Conservation (phyloP, 768 basidiomycete genomes). For the Suillus tomentosus region DNA sequence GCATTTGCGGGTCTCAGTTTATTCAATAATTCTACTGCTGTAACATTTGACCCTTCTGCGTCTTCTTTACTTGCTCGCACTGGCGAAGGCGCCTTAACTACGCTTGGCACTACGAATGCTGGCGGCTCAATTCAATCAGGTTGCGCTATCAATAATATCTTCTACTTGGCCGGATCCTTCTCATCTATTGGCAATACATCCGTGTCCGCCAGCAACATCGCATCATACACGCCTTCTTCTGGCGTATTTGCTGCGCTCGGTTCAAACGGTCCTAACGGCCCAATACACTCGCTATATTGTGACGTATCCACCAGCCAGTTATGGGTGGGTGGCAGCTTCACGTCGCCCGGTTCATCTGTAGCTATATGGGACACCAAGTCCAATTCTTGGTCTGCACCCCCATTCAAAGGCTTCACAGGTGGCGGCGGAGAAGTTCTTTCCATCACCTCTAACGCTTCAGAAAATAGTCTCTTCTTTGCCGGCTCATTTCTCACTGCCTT, state of each 20-base stretch:
- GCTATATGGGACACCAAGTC: slow-evolving; percentile 70
- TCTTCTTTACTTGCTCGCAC: slow-evolving; percentile 72
- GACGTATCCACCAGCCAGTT: slow-evolving; percentile 64
- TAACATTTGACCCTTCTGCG: slow-evolving; percentile 68
- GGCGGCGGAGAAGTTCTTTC: slow-evolving; percentile 67
- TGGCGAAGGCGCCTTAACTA: slow-evolving; percentile 63
- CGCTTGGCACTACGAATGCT: slow-evolving; percentile 73
- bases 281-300: slow-evolving; percentile 75
- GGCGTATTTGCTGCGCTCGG: slow-evolving; percentile 63
- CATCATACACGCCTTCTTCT: slow-evolving; percentile 66
- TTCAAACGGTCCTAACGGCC: slow-evolving; percentile 70
- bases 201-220: slow-evolving; percentile 61
- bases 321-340: slow-evolving; percentile 81
- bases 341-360: slow-evolving; percentile 64
- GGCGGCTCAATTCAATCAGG: slow-evolving; percentile 79
- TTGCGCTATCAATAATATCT: slow-evolving; percentile 65
- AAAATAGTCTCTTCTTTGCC: slow-evolving; percentile 78
- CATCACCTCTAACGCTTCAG: slow-evolving; percentile 74
- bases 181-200: slow-evolving; percentile 61
- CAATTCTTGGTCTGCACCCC: slow-evolving; percentile 71
- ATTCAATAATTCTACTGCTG: slow-evolving; percentile 56
- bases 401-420: slow-evolving; percentile 82
- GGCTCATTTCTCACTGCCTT: slow-evolving; percentile 87
- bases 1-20: slow-evolving; percentile 86
- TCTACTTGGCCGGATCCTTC: slow-evolving; percentile 88